phyloP scores from a whole-genome alignment of 73 alveolate species.

The Paraurostyla sp. region DNA sequence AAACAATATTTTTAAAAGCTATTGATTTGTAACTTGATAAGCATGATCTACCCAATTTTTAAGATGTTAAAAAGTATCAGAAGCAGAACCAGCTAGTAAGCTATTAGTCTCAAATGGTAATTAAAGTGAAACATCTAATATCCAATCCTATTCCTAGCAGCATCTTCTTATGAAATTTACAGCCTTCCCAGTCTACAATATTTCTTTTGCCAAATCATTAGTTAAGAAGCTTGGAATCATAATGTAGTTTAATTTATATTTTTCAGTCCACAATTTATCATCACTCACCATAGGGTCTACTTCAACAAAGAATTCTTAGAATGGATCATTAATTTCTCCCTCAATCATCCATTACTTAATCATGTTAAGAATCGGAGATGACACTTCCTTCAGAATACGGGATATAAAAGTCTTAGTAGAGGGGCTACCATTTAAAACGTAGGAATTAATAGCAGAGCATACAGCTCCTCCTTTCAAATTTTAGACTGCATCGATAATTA shows the following conservation, averaged over 20 bases:
- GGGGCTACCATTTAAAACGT: constrained; percentile 75
- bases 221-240: constrained; percentile 95
- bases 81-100: constrained; percentile 9
- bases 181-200: constrained; percentile 93
- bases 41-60: constrained; percentile 86
- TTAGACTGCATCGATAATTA: constrained; percentile 83
- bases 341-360: constrained; percentile 96
- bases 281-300: constrained; percentile 85
- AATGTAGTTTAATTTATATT: constrained; percentile 85
- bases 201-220: constrained; percentile 87
- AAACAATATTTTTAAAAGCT: constrained; percentile 85
- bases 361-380: constrained; percentile 83
- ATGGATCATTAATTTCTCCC: constrained; percentile 95
- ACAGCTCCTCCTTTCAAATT: constrained; percentile 90
- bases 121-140: constrained; percentile 78
- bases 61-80: constrained; percentile 58
- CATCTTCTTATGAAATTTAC: constrained; percentile 94
- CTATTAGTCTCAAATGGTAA: constrained; percentile 77
- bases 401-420: constrained; percentile 64
- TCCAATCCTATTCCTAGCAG: constrained; percentile 93
- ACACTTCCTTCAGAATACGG: constrained; percentile 77
- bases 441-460: constrained; percentile 84
- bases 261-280: constrained; percentile 93
- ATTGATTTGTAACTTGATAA: constrained; percentile 88
- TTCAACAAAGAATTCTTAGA: constrained; percentile 93